Percentiles rank a stretch among this genome's conserved stretches.
phyloP scores from a whole-genome alignment of 306 rosid species.

The Gastrolobium villosum region DNA sequence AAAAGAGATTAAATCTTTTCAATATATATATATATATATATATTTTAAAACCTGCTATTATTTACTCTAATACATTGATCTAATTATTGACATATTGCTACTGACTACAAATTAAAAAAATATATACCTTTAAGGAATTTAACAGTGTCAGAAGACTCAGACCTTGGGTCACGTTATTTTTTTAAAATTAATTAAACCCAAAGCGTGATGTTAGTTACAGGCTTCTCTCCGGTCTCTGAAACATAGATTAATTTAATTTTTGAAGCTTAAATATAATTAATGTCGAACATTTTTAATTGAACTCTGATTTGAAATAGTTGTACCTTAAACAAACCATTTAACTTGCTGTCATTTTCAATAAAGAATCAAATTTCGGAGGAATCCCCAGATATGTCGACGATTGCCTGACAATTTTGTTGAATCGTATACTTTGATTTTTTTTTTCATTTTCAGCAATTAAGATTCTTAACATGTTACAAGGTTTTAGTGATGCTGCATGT shows the following conservation, averaged over 20 bases:
- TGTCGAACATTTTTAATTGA: conserved; percentile 36
- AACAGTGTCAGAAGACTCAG: conserved; percentile 50
- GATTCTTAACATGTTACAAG: conserved; percentile 21
- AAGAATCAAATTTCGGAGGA: conserved; percentile 49
- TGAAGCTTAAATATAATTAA: conserved; percentile 31
- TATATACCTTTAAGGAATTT: conserved; percentile 39
- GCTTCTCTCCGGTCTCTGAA: conserved; percentile 40
- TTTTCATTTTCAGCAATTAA: conserved; percentile 11
- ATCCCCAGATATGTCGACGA: conserved; percentile 59
- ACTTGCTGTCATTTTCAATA: conserved; percentile 63
- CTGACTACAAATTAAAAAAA: neutral
- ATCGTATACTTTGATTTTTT: conserved; percentile 45
- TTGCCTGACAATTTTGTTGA: conserved; percentile 52
- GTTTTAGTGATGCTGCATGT: conserved; percentile 6
- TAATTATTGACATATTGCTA: conserved; percentile 40
- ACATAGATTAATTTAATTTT: conserved; percentile 29
- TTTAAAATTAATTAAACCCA: conserved; percentile 44
- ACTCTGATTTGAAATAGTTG: conserved; percentile 38
- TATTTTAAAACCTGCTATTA: conserved; percentile 1
- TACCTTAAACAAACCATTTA: conserved; percentile 49
- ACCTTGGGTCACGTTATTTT: conserved; percentile 43
- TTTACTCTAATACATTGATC: neutral
- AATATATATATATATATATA: no score
- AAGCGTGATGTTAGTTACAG: conserved; percentile 58
- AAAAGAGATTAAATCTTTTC: no score